Evolutionary conservation across 2,329 filamentous ascomycete genomes (phyloP).

Genomic region (Xylaria hypoxylon): DNA sequence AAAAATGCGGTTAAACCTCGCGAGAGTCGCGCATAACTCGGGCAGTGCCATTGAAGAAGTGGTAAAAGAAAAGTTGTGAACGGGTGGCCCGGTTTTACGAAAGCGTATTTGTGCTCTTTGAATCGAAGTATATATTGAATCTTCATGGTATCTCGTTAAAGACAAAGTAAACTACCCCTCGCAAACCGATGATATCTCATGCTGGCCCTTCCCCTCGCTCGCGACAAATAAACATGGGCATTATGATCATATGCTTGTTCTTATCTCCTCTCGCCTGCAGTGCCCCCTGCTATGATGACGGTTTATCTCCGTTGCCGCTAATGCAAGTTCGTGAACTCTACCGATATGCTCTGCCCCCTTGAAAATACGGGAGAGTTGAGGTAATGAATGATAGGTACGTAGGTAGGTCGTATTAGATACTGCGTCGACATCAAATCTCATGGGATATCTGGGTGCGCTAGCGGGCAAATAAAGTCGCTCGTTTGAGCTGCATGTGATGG

Average conservation of each 20-base stretch:
- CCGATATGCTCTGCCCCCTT: not conserved
- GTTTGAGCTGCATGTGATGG: not conserved
- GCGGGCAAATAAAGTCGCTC: not conserved
- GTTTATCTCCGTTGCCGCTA: constrained; percentile 2
- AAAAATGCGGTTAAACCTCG: not conserved
- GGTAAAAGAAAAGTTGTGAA: not conserved
- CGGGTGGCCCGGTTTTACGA: not conserved
- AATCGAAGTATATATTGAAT: constrained; percentile 2
- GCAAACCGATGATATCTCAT: not conserved
- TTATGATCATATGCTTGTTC: not conserved
- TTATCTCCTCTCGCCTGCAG: not conserved
- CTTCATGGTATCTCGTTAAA: constrained; percentile 10
- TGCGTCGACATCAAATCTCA: no score
- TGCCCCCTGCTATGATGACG: not conserved
- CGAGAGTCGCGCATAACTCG: not conserved
- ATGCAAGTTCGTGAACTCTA: constrained; percentile 18
- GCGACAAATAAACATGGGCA: not conserved
- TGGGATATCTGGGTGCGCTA: not conserved
- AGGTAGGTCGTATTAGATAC: not conserved
- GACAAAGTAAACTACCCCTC: not conserved
- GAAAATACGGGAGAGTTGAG: not conserved
- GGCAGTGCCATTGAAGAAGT: not conserved
- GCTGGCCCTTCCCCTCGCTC: not conserved
- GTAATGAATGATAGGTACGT: not conserved
- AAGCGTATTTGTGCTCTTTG: not conserved